Evolutionary conservation across 2,329 filamentous ascomycete genomes (phyloP), one percentile per base, ranked within the genome.

Genomic region (Colletotrichum plurivorum): DNA sequence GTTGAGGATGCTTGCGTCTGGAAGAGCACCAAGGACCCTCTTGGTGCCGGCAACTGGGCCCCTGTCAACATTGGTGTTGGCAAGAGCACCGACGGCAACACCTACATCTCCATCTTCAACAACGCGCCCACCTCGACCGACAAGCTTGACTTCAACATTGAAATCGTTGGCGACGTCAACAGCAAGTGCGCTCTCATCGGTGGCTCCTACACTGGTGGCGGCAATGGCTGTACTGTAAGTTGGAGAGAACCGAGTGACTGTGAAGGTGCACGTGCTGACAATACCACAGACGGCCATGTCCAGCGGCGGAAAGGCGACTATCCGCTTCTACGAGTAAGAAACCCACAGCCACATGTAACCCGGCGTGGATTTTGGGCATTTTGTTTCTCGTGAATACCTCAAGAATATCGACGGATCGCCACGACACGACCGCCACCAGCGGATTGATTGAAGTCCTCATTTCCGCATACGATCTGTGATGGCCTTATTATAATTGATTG

Each of bases 21-120:
- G 96, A 79, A 78, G 73, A 86, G 84, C 77, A n/a, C 75, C 22
- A 74, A 73, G 18, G 81, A 83, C 74, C 80, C 83, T 46, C 84
- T 88, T 59, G 85, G 85, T 20, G 84, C 89, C 68, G 90, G 96
- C 73, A 98, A 99, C 89, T 97, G 88, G 87, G 92, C 96, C 55
- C 95, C 96, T 36, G 83, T 94, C 75, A 95, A 95, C 83, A 84
- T 97, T 61, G 95, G 95, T 79, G 91, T 94, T 70, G 94, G 95
- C 71, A 88, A 89, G 80, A 88, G 86, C 78, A 80, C 76, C 15
- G 75, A 86, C 75, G 90, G 92, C 77, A 83, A 81, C 71, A 96
- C 92, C 49, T 98, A 89, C 85, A 83, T 97, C 69, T 94, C 93
- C 57, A 89, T 98, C 80, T 94, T 95, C 87, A 90, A 91, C 78